These are phyloP conservation scores for Novymonas esmeraldas DNA, from an alignment of 208 protist species.

Conservation along the genomic window DNA sequence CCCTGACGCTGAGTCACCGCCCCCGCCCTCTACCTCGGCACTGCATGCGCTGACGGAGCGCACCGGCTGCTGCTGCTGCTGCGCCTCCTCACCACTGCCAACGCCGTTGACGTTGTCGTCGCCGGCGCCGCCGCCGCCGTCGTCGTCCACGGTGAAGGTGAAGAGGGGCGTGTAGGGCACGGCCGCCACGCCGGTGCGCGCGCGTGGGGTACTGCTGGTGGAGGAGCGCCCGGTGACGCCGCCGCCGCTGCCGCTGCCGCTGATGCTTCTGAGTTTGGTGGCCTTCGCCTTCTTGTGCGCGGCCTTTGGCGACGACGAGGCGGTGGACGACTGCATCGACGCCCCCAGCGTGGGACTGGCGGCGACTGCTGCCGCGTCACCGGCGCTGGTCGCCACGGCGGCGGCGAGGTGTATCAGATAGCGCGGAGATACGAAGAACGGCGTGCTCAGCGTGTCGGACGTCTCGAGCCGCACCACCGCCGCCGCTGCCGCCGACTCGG, in stretches of 20 bases:
- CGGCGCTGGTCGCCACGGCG: background rate
- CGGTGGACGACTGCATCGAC: background rate
- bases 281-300: background rate
- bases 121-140: background rate
- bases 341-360: background rate
- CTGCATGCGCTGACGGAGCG: conserved; percentile 29
- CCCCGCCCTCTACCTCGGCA: too few relatives aligned
- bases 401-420: conserved; percentile 23
- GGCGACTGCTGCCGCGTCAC: background rate
- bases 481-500: background rate
- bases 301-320: background rate
- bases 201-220: conserved; percentile 22
- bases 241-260: conserved; percentile 1
- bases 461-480: conserved; percentile 22
- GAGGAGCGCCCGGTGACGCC: conserved; percentile 19
- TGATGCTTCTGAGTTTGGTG: conserved; percentile 10
- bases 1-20: too few relatives aligned
- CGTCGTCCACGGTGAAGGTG: conserved; percentile 16
- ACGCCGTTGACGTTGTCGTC: too few relatives aligned
- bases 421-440: conserved; percentile 23
- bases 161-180: conserved; percentile 25
- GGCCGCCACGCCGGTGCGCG: background rate
- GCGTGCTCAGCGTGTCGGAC: conserved; percentile 33
- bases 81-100: background rate
- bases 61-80: too few relatives aligned